Evolutionary conservation across 768 basidiomycete species (phyloP), one percentile per base, ranked within the genome.

Genomic region (Omphalotus guepiniiformis): DNA sequence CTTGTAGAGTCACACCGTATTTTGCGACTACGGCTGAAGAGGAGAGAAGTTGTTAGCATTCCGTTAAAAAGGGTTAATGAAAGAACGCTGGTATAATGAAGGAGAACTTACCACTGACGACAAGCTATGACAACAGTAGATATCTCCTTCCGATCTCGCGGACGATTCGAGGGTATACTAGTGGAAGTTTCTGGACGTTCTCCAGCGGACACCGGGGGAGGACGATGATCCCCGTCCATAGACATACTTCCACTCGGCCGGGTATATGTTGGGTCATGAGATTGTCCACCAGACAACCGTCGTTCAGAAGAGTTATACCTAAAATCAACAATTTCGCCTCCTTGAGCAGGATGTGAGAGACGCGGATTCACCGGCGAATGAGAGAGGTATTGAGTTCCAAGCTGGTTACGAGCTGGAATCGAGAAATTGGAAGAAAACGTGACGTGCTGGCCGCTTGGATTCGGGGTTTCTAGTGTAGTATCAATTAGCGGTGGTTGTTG

Each of bases 1-100:
- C 88, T 74, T 27, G 80, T 85, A 48, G 88, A 90, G 64, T 90
- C 88, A 71, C 88, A 91, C 50, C 84, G 81, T 58, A 90, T 89
- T 75, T 91, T 91, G 63, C 88, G 79, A 53, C 80, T 76, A 55
- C 88, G 88, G 66, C 88, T 90, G 70, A 58, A 60, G 50, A 62
- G 54, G 57, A 65, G 58, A 53, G 61, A 56, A 52, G 57, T 55
- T 59, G 58, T 69, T 50, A 67, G 63, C 58, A 60, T 63, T 61
- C 52, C 62, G 62, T 63, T 61, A 30, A 68, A 65, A 69, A 65
- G 60, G 64, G 51, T 68, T 69, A 68, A 66, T 71, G 63, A 63
- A 69, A 21, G 37, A 39, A 9, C 37, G 19, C 26, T n/a, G 53
- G 44, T 57, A 56, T 58, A 60, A 58, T 55, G 34, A 35, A 50